Percentiles rank a stretch among this genome's conserved stretches.
These are phyloP conservation scores for Blastobotrys muscicola DNA, from an alignment of 805 yeast genomes.

Conservation along the genomic window DNA sequence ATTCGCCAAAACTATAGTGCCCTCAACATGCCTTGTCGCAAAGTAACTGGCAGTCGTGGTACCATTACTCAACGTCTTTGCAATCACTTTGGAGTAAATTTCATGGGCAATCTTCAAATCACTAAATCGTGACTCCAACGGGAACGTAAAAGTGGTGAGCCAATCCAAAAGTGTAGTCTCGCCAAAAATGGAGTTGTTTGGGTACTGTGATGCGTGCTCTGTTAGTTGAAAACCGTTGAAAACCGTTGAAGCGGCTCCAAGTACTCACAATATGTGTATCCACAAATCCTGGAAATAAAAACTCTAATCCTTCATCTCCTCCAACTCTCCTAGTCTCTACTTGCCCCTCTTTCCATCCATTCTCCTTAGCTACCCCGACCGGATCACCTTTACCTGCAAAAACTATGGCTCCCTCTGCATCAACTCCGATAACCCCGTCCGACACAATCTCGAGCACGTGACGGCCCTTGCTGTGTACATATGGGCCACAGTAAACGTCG, in stretches of 20 bases:
- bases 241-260: background rate
- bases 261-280: conserved; percentile 53
- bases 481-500: conserved; percentile 10
- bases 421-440: conserved; percentile 56
- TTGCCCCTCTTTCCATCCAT: conserved; percentile 11
- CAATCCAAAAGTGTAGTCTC: conserved; percentile 80
- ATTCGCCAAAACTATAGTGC: conserved; percentile 71
- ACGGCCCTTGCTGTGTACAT: conserved; percentile 10
- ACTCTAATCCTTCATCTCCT: conserved; percentile 21
- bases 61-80: conserved; percentile 63
- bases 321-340: conserved; percentile 5
- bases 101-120: conserved; percentile 44
- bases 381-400: conserved; percentile 26
- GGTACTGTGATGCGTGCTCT: conserved; percentile 71
- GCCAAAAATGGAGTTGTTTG: conserved; percentile 77
- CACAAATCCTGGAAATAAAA: conserved; percentile 74
- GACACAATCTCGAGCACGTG: conserved; percentile 42
- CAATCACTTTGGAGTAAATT: conserved; percentile 61
- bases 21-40: conserved; percentile 74
- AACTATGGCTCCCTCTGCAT: conserved; percentile 43
- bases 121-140: conserved; percentile 63
- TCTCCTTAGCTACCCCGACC: conserved; percentile 20
- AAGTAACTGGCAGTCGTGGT: conserved; percentile 90
- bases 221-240: background rate
- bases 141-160: conserved; percentile 82